Base-by-base conservation (phyloP, 2,329 filamentous ascomycete genomes). In the Alternaria solani region DNA sequence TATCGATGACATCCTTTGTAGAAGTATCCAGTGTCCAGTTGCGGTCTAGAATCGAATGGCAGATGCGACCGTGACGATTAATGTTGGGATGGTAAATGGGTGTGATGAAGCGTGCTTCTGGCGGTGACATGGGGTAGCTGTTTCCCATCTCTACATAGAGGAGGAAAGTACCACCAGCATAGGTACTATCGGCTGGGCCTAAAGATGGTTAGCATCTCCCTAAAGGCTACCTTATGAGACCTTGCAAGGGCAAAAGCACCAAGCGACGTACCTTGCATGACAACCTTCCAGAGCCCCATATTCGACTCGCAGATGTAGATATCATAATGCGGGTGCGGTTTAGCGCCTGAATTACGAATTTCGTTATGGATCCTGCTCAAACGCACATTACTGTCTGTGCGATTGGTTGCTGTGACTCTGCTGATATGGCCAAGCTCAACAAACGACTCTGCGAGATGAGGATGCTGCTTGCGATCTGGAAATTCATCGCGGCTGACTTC, bases 271-370 rank as follows among this genome's bases (percentile, higher is more conserved):
- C 34, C 34, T 36, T 36, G 34, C 34, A 36, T 36, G 4, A 16
- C 14, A 36, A n/a, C 34, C 14, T 81, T 81, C 78, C 76, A 80
- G 66, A 81, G 79, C 2, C 64, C 68, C 59, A 81, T 75, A 56
- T 81, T 78, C 26, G 63, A 62, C 55, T 80, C 78, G 23, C 69
- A 77, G 26, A 81, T 72, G 58, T 79, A 81, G 34, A 81, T 62
- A 47, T 81, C 79, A 51, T 78, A 79, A 25, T 68, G 67, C 5
- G 73, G 71, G 49, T 80, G 73, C 4, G 61, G 58, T 23, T 70
- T 67, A 3, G 61, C 60, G 7, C 67, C 67, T 14, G 78, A 75
- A 28, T 71, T 70, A n/a, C 70, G 67, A 49, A 81, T 75, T 55
- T 81, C 78, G 23, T 57, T 68, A 49, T 75, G 67, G 8, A 77